These are phyloP conservation scores for Podospora pseudoanserina DNA, from an alignment of 495 filamentous ascomycete species.

Conservation along the genomic window DNA sequence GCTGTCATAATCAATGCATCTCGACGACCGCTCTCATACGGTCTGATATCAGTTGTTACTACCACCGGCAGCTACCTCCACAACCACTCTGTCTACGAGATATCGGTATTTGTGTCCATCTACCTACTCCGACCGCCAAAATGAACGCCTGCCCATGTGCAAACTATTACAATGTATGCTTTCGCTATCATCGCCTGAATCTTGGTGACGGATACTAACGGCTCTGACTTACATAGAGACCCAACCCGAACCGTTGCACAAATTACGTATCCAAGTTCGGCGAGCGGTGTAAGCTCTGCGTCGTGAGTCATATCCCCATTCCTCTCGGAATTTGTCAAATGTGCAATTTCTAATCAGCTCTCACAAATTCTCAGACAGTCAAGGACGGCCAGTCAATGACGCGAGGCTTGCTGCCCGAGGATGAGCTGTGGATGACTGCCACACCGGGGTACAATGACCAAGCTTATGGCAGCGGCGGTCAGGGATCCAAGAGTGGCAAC, in stretches of 20 bases:
- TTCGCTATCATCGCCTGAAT: not conserved
- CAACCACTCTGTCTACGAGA: not conserved
- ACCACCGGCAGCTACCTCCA: too few species aligned
- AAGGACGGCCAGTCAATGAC: slow-evolving; percentile 30
- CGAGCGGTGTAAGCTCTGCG: slow-evolving; percentile 43
- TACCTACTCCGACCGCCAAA: not conserved
- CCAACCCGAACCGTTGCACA: slow-evolving; percentile 32
- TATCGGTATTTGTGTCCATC: not conserved
- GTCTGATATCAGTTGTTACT: not conserved
- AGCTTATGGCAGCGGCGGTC: too few species aligned
- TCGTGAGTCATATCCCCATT: slow-evolving; percentile 29
- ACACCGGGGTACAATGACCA: not conserved
- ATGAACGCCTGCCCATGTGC: not conserved
- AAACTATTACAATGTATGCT: not conserved
- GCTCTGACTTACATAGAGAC: slow-evolving; percentile 27
- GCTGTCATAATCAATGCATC: not conserved
- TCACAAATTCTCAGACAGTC: slow-evolving; percentile 8
- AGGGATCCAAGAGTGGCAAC: not conserved
- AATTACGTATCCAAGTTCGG: slow-evolving; percentile 46
- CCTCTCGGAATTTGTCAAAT: not conserved
- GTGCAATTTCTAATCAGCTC: not conserved
- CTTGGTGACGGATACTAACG: not conserved
- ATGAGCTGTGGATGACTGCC: slow-evolving; percentile 18
- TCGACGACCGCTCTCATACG: not conserved
- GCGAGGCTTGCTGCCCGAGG: slow-evolving; percentile 24